A percentile compares a stretch with the other conserved stretches of the same genome.
These are phyloP conservation scores for Pyrus hybrid DNA, from an alignment of 331 rosid species.

Conservation along the genomic window DNA sequence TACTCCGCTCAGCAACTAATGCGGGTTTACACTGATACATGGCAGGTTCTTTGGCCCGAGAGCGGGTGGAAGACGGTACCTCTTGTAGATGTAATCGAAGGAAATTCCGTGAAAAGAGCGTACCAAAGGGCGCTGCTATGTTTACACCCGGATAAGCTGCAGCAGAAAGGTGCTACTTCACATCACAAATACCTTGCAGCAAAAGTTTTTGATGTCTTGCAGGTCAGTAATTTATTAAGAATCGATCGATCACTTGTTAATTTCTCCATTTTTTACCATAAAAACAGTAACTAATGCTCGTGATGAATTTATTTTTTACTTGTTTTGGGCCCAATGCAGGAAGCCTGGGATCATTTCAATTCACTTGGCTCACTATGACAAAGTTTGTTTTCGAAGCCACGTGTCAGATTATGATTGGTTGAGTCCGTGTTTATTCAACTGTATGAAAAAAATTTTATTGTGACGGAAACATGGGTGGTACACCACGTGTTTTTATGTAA, in stretches of 20 bases:
- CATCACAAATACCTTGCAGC: conserved; percentile 77
- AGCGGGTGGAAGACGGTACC: conserved; percentile 96
- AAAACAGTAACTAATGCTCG: too few species aligned
- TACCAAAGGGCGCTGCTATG: conserved; percentile 89
- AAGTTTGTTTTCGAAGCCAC: background rate
- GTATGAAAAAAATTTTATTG: too few species aligned
- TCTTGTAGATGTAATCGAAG: conserved; percentile 88
- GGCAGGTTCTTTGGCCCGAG: conserved; percentile 83
- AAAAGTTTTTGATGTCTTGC: conserved; percentile 77
- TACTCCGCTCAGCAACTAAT: background rate
- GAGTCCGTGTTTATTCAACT: background rate
- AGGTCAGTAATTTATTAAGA: conserved; percentile 32
- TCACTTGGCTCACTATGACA: conserved; percentile 39
- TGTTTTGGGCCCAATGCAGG: conserved; percentile 34
- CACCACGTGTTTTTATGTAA: too few species aligned
- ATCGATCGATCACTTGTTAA: too few species aligned
- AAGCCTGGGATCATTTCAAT: conserved; percentile 79
- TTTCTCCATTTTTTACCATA: too few species aligned
- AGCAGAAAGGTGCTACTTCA: conserved; percentile 82
- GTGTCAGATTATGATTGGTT: background rate
- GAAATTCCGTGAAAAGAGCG: conserved; percentile 81
- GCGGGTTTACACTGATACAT: background rate
- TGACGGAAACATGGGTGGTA: too few species aligned
- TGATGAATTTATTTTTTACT: background rate
- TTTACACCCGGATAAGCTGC: conserved; percentile 96